phyloP scores from a whole-genome alignment of 192 early-diverging fungal genomes.

The Funneliformis mosseae region DNA sequence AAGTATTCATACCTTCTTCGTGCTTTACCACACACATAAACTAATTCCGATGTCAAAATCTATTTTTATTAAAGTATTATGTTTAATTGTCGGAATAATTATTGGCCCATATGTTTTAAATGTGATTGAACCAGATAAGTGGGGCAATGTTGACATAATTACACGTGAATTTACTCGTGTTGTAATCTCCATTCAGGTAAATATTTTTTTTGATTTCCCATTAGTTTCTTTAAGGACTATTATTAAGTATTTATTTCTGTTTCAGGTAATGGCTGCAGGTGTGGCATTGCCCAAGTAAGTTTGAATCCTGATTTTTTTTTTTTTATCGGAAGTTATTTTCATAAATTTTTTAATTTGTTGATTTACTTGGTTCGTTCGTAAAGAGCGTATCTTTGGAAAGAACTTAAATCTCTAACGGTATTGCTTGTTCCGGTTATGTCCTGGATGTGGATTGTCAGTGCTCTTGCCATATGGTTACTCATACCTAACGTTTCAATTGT shows the following conservation, averaged over 20 bases:
- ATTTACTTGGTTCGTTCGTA: neutral
- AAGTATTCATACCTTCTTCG: conserved; percentile 36
- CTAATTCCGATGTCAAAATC: neutral
- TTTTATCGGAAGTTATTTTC: neutral
- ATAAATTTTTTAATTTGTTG: neutral
- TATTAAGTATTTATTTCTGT: neutral
- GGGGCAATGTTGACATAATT: conserved; percentile 46
- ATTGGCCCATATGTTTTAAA: neutral
- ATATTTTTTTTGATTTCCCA: neutral
- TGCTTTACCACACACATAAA: neutral
- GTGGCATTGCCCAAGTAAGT: neutral
- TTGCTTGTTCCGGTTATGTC: conserved; percentile 82
- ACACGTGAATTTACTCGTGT: conserved; percentile 72
- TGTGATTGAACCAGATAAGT: neutral
- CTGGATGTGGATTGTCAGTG: conserved; percentile 77
- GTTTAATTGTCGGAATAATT: neutral
- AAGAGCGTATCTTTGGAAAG: conserved; percentile 69
- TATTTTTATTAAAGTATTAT: conserved; percentile 20
- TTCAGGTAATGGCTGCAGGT: conserved; percentile 77
- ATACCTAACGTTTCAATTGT: conserved; percentile 55
- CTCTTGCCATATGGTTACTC: conserved; percentile 59
- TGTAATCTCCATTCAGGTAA: conserved; percentile 73
- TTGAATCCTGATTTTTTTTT: neutral
- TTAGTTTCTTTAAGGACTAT: neutral
- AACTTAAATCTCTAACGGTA: conserved; percentile 62